Conservation (phyloP, 2,329 filamentous ascomycete species). For the Corynespora cassiicola region DNA sequence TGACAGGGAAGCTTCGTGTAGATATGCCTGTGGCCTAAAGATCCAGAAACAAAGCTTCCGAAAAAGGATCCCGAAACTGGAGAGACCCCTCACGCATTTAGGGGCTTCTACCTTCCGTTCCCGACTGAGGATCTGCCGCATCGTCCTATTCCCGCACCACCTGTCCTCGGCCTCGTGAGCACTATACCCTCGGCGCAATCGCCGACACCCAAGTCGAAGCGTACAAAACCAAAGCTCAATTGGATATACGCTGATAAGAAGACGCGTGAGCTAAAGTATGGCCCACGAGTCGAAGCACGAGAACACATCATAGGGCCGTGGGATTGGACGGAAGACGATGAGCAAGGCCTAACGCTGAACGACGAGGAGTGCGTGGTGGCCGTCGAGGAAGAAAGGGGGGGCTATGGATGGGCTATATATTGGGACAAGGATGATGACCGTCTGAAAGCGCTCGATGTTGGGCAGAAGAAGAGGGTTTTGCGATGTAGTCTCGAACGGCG, state of each 20-base stretch:
- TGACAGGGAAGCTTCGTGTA: constrained; percentile 15
- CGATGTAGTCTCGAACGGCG: constrained; percentile 54
- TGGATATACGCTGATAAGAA: constrained; percentile 71
- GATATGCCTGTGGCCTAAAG: constrained; percentile 44
- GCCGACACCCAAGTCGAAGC: constrained; percentile 12
- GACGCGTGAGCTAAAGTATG: constrained; percentile 67
- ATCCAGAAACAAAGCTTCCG: constrained; percentile 36
- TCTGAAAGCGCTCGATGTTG: constrained; percentile 45
- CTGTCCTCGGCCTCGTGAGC: constrained; percentile 57
- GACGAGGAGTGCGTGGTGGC: constrained; percentile 63
- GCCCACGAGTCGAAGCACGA: constrained; percentile 73
- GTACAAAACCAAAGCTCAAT: constrained; percentile 63
- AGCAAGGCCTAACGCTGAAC: constrained; percentile 59
- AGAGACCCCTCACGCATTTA: constrained; percentile 54
- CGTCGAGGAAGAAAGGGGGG: constrained; percentile 58
- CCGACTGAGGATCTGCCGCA: constrained; percentile 51
- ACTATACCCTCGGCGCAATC: constrained; percentile 53
- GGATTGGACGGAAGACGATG: constrained; percentile 77
- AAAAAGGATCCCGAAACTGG: constrained; percentile 20
- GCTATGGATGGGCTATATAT: constrained; percentile 60
- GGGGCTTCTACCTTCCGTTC: constrained; percentile 57
- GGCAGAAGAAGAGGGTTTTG: constrained; percentile 49
- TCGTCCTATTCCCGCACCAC: constrained; percentile 39
- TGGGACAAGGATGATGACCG: constrained; percentile 57
- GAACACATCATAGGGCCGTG: constrained; percentile 79